Percentiles rank a stretch among this genome's conserved stretches.
Conservation (phyloP, 371 early-diverging fungal species). For the Rhizomucor miehei region DNA sequence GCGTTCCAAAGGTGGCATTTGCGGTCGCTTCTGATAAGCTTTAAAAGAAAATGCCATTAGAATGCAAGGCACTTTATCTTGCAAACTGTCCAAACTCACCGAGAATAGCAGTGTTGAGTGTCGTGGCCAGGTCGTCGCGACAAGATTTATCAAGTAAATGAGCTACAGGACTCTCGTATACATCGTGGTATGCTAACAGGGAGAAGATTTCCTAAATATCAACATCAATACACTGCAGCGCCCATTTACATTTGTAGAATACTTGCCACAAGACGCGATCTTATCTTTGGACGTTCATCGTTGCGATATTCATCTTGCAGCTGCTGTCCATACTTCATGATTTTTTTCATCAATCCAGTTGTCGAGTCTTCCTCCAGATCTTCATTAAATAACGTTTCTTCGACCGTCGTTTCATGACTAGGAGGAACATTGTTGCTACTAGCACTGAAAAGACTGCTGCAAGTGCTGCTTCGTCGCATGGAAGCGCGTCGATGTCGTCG, state of each 20-base stretch:
- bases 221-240: not conserved
- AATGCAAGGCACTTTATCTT: not conserved
- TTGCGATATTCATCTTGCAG: conserved; percentile 69
- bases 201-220: conserved; percentile 60
- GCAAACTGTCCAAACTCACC: conserved; percentile 26
- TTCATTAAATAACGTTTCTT: conserved; percentile 18
- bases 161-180: conserved; percentile 48
- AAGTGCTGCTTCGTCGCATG: conserved; percentile 12
- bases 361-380: conserved; percentile 14
- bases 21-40: conserved; percentile 27
- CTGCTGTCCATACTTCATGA: conserved; percentile 74
- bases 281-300: conserved; percentile 37
- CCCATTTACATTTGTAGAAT: not conserved
- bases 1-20: conserved; percentile 30
- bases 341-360: conserved; percentile 23
- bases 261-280: conserved; percentile 25
- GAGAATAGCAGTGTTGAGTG: conserved; percentile 73
- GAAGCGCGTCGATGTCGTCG: conserved; percentile 14
- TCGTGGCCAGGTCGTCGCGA: conserved; percentile 65
- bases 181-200: conserved; percentile 75
- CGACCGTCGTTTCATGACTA: conserved; percentile 2
- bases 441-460: conserved; percentile 7
- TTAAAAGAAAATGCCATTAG: not conserved
- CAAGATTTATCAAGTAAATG: conserved; percentile 50
- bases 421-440: conserved; percentile 2